Evolutionary conservation across 345 rosid genomes (phyloP), one percentile per base, ranked within the genome.

Genomic region (Triadica sebifera): DNA sequence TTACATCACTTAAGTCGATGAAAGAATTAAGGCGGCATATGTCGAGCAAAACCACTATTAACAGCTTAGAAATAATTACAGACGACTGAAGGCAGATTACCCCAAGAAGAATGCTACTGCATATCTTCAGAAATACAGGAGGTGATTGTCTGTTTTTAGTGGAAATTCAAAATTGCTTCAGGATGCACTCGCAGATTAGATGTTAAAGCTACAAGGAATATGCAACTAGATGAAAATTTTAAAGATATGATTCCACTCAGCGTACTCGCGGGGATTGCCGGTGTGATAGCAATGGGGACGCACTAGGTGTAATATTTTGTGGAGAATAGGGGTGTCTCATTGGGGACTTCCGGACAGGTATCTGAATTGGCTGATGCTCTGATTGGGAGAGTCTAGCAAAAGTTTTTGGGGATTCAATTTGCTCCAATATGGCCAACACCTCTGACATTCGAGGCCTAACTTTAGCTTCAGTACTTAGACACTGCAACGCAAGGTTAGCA

Each of bases 391-490:
- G 76, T 76, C 73, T 89, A 12, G 72, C 51, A 37, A 76, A 79
- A 70, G 29, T 57, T 72, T 85, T 86, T 16, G 82, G 80, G 63
- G 83, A 67, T 70, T 91, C 92, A 60, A 94, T 83, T 71, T 83
- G 85, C 70, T 93, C 93, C 72, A 95, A 72, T 20, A 79, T 83
- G 0, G 85, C 88, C 64, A 95, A 83, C 75, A 95, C 98, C 69
- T 89, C 90, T 0, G 96, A 89, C 99, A 93, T 95, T 72, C 87
- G 83, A 56, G 99, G 99, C 82, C 99, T 84, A 50, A 78, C 81
- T 77, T 91, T 93, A 19, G 94, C 85, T 20, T 95, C 98, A 0
- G 43, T 46, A 74, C 67, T 80, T 65, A 91, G 83, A 82, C 99
- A 95, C 50, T 71, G 93, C 53, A 85, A 75, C 61, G 99, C 99